Base-by-base conservation (phyloP, 331 rosid genomes). In the Phaseolus coccineus region DNA sequence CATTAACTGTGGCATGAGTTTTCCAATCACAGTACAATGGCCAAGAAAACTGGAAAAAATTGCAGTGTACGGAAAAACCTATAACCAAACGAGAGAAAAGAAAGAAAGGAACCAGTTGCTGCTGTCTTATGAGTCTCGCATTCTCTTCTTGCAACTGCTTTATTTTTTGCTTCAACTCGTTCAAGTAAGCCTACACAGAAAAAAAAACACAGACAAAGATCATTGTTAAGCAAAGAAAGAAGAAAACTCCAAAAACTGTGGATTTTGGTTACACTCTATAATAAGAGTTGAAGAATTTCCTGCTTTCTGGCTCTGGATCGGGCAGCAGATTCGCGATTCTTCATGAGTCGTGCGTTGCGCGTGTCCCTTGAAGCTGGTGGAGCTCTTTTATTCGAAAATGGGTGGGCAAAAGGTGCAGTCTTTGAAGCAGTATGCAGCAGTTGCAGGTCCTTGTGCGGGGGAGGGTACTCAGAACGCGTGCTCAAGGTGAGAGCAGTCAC, bases 221-320 rank as follows among this genome's bases (percentile, higher is more conserved):
- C 27, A 28, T 12, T 5, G 13, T 53, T 6, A 19, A 7, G 24
- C 56, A 46, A 53, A 19, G 13, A 53, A 53, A 7, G 59, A 5
- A 19, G 10, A 55, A 8, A 24, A 46, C 51, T 14, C 31, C 15
- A 56, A 24, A 24, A 24, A 24, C 14, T 0, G 1, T 56, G 13
- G 8, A 55, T 55, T 24, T 9, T 10, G 11, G 31, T 57, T 5
- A 10, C 15, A 3, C 63, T 56, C 11, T 10, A 57, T 2, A 24
- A 24, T 9, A 25, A 25, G 33, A 57, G 27, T 22, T 22, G 8
- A 0, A 42, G 47, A 59, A 62, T 53, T 81, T 56, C 97, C 97
- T 91, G 97, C 50, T 88, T 93, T 78, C 96, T 80, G 19, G 97
- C 94, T 64, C 97, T 84, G 2, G 96, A 91, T 81, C 97, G 85